phyloP scores from a whole-genome alignment of 768 basidiomycete genomes.

The Mycena crocata region DNA sequence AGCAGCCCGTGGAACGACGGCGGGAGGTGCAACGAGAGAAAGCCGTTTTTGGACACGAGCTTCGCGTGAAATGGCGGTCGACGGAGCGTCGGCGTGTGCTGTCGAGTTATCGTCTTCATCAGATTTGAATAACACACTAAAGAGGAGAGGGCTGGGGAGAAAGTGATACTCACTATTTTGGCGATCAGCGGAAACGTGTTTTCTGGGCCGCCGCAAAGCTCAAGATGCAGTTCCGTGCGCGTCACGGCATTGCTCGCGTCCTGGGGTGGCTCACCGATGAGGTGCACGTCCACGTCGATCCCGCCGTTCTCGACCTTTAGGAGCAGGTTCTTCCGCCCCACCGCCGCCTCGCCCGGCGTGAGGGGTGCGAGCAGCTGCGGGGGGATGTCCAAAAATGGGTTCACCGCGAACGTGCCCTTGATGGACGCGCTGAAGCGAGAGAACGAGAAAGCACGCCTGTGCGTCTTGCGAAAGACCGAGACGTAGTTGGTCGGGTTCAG shows the following conservation, averaged over 20 bases:
- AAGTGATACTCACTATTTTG: slow-evolving; percentile 53
- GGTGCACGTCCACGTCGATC: slow-evolving; percentile 55
- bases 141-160: neutral
- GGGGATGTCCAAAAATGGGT: slow-evolving; percentile 55
- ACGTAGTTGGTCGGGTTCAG: slow-evolving; percentile 47
- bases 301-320: slow-evolving; percentile 54
- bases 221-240: slow-evolving; percentile 47
- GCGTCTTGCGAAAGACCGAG: slow-evolving; percentile 45
- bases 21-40: slow-evolving; percentile 53
- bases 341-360: slow-evolving; percentile 34
- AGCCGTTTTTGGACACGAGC: slow-evolving; percentile 44
- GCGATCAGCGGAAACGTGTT: slow-evolving; percentile 50
- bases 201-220: slow-evolving; percentile 39
- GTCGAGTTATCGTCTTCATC: neutral
- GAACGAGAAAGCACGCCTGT: slow-evolving; percentile 34
- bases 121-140: no score
- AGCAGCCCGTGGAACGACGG: slow-evolving; percentile 56
- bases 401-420: slow-evolving; percentile 51
- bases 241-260: slow-evolving; percentile 13
- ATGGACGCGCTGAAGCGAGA: slow-evolving; percentile 41
- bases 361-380: slow-evolving; percentile 48
- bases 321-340: slow-evolving; percentile 51
- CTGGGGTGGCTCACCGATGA: slow-evolving; percentile 40
- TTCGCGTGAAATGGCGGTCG: slow-evolving; percentile 50
- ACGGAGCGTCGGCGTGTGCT: slow-evolving; percentile 51